These are phyloP conservation scores for Rhypophila decipiens DNA, from an alignment of 495 filamentous ascomycete species.

Conservation along the genomic window DNA sequence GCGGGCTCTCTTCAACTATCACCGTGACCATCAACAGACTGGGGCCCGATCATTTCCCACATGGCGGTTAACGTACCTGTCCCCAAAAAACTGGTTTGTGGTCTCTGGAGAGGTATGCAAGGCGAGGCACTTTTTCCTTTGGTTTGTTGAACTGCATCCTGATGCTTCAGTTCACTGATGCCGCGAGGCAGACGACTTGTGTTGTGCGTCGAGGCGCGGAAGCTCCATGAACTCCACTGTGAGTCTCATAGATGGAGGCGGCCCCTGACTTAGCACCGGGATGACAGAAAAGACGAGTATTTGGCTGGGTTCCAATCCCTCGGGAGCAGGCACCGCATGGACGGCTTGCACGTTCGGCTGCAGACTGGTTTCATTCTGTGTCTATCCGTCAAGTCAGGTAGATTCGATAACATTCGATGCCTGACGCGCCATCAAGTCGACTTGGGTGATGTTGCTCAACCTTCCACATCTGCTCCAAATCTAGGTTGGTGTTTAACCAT, in stretches of 20 bases:
- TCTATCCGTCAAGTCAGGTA: neutral
- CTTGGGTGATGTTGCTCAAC: constrained; percentile 22
- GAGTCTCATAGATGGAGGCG: neutral
- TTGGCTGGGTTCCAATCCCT: constrained; percentile 20
- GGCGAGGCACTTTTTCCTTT: no score
- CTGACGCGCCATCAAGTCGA: constrained; percentile 6
- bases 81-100: no score
- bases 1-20: no score
- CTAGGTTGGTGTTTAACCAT: constrained; percentile 14
- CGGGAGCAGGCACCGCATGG: constrained; percentile 24
- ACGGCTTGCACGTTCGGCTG: constrained; percentile 7
- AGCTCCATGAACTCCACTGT: neutral
- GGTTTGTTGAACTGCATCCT: neutral
- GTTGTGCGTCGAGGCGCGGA: neutral
- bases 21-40: no score
- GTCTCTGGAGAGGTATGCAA: no score
- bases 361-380: constrained; percentile 2
- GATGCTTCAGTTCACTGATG: neutral
- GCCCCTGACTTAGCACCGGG: constrained; percentile 3
- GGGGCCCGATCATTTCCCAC: no score
- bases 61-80: no score
- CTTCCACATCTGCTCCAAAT: constrained; percentile 10
- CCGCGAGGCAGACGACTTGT: neutral
- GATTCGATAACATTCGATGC: neutral
- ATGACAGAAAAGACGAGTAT: constrained; percentile 10